These are phyloP conservation scores for Chimonanthus praecox DNA, from an alignment of 164 flowering plant species.

Conservation along the genomic window DNA sequence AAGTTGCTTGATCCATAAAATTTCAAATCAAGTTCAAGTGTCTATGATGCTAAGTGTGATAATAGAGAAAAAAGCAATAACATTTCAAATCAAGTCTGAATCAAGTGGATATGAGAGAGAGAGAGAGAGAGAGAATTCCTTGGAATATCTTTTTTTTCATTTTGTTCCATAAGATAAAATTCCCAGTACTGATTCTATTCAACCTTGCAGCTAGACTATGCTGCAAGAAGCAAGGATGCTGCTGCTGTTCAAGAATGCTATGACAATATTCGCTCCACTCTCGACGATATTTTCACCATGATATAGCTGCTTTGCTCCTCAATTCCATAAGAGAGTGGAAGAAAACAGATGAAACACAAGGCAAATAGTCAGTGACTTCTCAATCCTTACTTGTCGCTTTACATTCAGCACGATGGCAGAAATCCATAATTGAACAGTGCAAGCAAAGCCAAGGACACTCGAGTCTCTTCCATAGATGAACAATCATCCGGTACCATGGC, in stretches of 20 bases:
- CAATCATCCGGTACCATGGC: too few relatives aligned
- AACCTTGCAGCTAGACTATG: constrained; percentile 61
- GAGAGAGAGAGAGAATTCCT: too few relatives aligned
- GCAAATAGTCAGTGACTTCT: not conserved
- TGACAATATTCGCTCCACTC: constrained; percentile 36
- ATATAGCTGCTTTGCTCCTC: constrained; percentile 9
- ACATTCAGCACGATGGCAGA: not conserved
- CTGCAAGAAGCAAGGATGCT: constrained; percentile 61
- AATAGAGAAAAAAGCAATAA: too few relatives aligned
- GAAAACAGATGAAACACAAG: not conserved
- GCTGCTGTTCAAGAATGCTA: constrained; percentile 38
- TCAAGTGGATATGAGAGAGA: too few relatives aligned
- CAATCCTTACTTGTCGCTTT: not conserved
- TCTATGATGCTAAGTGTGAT: too few relatives aligned
- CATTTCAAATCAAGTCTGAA: too few relatives aligned
- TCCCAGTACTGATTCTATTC: not conserved
- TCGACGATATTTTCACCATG: constrained; percentile 40
- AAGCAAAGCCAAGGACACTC: too few relatives aligned
- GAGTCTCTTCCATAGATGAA: too few relatives aligned
- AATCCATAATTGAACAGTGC: not conserved
- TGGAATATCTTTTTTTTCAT: too few relatives aligned
- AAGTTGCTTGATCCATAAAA: too few relatives aligned
- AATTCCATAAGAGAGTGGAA: not conserved
- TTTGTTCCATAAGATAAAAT: too few relatives aligned
- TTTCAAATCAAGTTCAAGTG: too few relatives aligned